Evolutionary conservation across 768 basidiomycete species (phyloP).

Genomic region (Auriscalpium vulgare): DNA sequence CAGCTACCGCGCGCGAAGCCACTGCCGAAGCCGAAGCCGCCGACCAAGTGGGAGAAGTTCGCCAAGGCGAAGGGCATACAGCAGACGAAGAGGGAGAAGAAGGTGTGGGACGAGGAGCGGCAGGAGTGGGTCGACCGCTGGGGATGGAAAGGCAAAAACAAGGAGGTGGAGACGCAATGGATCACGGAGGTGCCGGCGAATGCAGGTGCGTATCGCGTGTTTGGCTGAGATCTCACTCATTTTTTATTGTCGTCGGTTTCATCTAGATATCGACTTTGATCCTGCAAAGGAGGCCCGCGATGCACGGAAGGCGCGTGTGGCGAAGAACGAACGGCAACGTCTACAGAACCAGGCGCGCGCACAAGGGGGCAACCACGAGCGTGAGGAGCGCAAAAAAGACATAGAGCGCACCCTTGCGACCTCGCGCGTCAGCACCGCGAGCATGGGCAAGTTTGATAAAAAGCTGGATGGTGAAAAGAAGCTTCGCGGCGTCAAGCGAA

Average conservation of each 20-base stretch:
- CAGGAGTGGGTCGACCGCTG: conserved; percentile 90
- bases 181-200: conserved; percentile 82
- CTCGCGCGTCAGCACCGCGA: conserved; percentile 80
- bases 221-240: not conserved
- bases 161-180: conserved; percentile 81
- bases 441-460: conserved; percentile 92
- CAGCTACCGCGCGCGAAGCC: conserved; percentile 86
- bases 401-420: conserved; percentile 72
- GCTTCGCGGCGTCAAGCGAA: conserved; percentile 81
- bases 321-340: conserved; percentile 79
- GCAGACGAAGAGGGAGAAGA: conserved; percentile 67
- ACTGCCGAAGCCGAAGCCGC: conserved; percentile 85
- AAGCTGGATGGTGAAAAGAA: conserved; percentile 90
- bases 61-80: conserved; percentile 92
- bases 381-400: conserved; percentile 54
- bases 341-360: conserved; percentile 64
- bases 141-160: conserved; percentile 89
- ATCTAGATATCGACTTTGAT: conserved; percentile 70
- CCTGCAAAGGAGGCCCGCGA: conserved; percentile 68
- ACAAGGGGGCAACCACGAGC: conserved; percentile 27
- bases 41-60: conserved; percentile 96
- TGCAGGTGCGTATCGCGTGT: conserved; percentile 50
- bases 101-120: conserved; percentile 89
- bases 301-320: conserved; percentile 72
- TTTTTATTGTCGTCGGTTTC: too few species aligned